Percentiles rank a stretch among this genome's conserved stretches.
These are phyloP conservation scores for Clonostachys rosea DNA, from an alignment of 2,329 filamentous ascomycete species.

Conservation along the genomic window DNA sequence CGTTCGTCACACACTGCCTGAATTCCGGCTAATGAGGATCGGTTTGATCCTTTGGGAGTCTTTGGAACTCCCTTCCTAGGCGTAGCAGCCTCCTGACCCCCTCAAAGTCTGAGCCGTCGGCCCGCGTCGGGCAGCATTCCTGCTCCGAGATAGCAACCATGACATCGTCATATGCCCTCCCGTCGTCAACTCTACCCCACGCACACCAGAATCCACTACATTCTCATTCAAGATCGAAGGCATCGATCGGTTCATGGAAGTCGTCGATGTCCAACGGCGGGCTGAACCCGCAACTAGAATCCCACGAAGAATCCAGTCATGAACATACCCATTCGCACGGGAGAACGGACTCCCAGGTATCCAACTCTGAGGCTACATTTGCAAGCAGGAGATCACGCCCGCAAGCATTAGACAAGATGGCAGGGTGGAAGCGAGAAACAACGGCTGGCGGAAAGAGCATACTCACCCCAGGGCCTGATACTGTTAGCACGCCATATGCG, in stretches of 20 bases:
- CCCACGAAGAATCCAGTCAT: slow-evolving; percentile 11
- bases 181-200: slow-evolving; percentile 44
- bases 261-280: slow-evolving; percentile 25
- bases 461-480: slow-evolving; percentile 23
- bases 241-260: slow-evolving; percentile 31
- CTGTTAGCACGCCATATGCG: slow-evolving; percentile 16
- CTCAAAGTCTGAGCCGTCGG: too few species aligned
- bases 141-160: slow-evolving; percentile 19
- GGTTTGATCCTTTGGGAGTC: too few species aligned
- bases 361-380: background rate
- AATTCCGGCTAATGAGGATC: too few species aligned
- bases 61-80: too few species aligned
- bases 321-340: slow-evolving; percentile 18
- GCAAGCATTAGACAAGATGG: slow-evolving; percentile 22
- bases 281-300: slow-evolving; percentile 20
- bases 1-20: too few species aligned
- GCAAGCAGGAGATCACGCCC: slow-evolving; percentile 13
- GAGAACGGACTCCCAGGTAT: slow-evolving; percentile 16
- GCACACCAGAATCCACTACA: slow-evolving; percentile 37
- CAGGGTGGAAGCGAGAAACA: slow-evolving; percentile 33
- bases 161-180: slow-evolving; percentile 49
- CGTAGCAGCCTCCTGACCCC: too few species aligned
- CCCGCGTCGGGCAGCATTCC: background rate
- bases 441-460: slow-evolving; percentile 34
- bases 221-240: slow-evolving; percentile 27